Base-by-base conservation (phyloP, 2,329 filamentous ascomycete genomes). In the Verticillium zaregamsianum region DNA sequence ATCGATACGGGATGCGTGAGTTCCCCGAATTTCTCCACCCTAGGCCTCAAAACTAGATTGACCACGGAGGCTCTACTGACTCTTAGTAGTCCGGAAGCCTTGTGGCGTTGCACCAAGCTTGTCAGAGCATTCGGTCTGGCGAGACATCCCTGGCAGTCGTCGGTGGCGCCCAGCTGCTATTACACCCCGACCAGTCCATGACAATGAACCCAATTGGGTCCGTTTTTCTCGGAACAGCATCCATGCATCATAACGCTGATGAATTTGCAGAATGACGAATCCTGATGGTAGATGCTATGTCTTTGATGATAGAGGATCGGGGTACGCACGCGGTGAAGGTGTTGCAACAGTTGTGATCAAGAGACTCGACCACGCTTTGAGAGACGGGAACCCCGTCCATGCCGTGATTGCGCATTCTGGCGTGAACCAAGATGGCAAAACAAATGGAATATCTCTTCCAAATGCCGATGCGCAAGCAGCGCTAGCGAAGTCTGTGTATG, bases 281-380 rank as follows among this genome's bases (percentile, higher is more conserved):
- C 66, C 69, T 25, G 62, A 65, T 45, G 68, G 71, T 45, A 68
- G 58, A 49, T 66, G 60, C 32, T 57, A 67, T 8, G 69, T 73
- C 32, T 80, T 74, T 63, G 82, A 81, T 64, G 65, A 67, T 5
- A 66, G 66, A 17, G 81, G 74, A 1, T 73, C 75, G 61, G 82
- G 82, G 1, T 85, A 82, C 66, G 79, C 72, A 1, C 73, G 81
- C 9, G 81, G 80, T 2, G 82, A 85, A 65, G 82, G 80, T 4
- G 69, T 77, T n/a, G 76, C 69, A 1, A 70, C 74, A 15, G 59
- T 83, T 2, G 60, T 82, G 1, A 62, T 85, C 2, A 84, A 83
- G 68, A 74, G 71, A 0, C 68, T 82, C 0, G 67, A 71, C 3
- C 72, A 76, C 57, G 81, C 81, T 1, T 77, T 78, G 58, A 71